phyloP scores from a whole-genome alignment of 1,139 yeast genomes.

The Debaryomycetaceae sp. region DNA sequence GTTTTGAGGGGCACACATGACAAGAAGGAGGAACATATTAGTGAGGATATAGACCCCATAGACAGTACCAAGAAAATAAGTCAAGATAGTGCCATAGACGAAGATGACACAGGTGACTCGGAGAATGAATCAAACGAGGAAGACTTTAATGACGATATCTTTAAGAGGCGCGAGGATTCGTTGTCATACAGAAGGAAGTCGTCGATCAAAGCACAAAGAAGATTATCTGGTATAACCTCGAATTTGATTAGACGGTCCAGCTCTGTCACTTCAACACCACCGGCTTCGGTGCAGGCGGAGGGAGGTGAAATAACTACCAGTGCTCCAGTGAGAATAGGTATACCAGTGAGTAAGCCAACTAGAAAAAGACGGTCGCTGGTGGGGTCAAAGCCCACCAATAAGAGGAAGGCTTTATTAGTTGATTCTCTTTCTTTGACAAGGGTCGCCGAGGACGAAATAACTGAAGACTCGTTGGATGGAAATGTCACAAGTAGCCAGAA shows the following conservation, averaged over 20 bases:
- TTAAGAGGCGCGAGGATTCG: constrained; percentile 23
- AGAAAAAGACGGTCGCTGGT: constrained; percentile 29
- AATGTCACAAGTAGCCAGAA: background rate
- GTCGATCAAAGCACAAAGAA: constrained; percentile 27
- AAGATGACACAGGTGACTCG: constrained; percentile 1
- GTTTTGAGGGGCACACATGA: background rate
- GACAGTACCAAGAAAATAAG: constrained; percentile 12
- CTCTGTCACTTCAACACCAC: constrained; percentile 21
- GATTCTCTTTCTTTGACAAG: constrained; percentile 5
- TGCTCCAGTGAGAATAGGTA: constrained; percentile 34
- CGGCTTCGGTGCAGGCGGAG: constrained; percentile 11
- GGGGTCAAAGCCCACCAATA: constrained; percentile 11
- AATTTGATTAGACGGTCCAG: constrained; percentile 25
- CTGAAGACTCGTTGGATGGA: constrained; percentile 8
- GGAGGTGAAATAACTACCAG: constrained; percentile 3
- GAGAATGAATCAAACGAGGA: constrained; percentile 12
- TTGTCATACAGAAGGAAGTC: constrained; percentile 22
- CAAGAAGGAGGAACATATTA: background rate
- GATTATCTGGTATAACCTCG: constrained; percentile 37
- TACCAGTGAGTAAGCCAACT: constrained; percentile 30
- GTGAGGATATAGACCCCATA: constrained; percentile 25
- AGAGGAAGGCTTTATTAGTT: constrained; percentile 7
- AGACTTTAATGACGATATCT: constrained; percentile 29
- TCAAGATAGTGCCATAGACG: constrained; percentile 1
- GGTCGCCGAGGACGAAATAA: constrained; percentile 1